A percentile compares a stretch with the other conserved stretches of the same genome.
Conservation (phyloP, 306 rosid species). For the Alnus rubra region DNA sequence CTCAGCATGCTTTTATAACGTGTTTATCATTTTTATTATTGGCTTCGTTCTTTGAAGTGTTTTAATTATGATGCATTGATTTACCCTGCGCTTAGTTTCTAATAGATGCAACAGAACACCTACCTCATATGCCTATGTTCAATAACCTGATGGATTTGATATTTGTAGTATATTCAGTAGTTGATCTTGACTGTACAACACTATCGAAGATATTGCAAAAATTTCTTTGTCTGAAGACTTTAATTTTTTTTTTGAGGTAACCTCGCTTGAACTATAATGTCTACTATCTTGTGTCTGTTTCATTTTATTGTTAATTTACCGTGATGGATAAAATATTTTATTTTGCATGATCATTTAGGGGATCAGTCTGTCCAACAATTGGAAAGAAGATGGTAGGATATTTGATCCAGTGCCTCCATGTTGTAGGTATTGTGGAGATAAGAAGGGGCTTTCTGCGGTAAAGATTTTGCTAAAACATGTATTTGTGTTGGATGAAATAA, state of each 20-base stretch:
- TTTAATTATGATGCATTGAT: background rate
- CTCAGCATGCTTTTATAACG: too few relatives aligned
- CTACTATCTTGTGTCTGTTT: too few relatives aligned
- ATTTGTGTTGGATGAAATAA: background rate
- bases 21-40: background rate
- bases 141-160: background rate
- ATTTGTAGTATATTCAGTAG: background rate
- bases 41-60: background rate
- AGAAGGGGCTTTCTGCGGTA: background rate
- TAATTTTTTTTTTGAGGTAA: too few relatives aligned
- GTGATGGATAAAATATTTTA: background rate
- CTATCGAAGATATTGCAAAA: background rate
- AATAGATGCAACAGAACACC: background rate
- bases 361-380: too few relatives aligned
- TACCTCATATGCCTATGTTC: background rate
- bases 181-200: background rate
- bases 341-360: background rate
- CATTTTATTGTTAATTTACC: background rate
- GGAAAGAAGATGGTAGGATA: background rate
- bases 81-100: background rate
- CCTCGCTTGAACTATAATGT: too few relatives aligned
- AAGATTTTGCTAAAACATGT: background rate
- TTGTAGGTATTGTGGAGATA: background rate
- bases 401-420: background rate
- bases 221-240: too few relatives aligned